Evolutionary conservation across 257 asterid genomes (phyloP).

Genomic region (Solanum chiquidenum): DNA sequence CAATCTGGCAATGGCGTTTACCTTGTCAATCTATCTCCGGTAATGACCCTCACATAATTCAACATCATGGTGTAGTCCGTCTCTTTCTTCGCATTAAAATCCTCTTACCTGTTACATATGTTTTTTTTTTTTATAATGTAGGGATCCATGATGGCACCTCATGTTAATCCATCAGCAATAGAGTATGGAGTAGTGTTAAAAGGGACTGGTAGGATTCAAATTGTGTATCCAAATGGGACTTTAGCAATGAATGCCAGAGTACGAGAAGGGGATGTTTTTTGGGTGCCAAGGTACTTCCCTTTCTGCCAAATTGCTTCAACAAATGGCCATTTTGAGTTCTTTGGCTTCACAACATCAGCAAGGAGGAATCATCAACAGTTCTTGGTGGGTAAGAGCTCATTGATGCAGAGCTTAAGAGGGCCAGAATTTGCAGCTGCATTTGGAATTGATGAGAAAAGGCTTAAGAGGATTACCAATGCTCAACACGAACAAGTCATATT

Average conservation of each 20-base stretch:
- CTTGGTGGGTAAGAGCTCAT: background rate
- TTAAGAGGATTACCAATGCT: background rate
- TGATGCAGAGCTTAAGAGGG: background rate
- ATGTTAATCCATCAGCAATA: background rate
- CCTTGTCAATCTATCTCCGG: slow-evolving; percentile 72
- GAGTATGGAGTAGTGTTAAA: background rate
- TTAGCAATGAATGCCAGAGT: background rate
- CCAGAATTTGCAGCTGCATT: background rate
- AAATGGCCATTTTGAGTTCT: background rate
- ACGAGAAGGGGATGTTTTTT: background rate
- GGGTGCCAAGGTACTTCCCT: background rate
- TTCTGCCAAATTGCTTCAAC: background rate
- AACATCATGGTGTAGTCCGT: background rate
- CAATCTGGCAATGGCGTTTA: slow-evolving; percentile 47
- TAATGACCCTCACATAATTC: slow-evolving; percentile 4
- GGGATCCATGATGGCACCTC: background rate
- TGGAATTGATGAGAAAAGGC: background rate
- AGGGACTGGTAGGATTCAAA: background rate
- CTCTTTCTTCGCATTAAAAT: background rate
- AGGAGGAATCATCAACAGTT: background rate
- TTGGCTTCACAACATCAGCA: background rate
- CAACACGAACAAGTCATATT: background rate
- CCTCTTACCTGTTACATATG: background rate
- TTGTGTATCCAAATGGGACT: background rate
- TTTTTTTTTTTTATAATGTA: background rate